Conservation (phyloP, 805 yeast genomes). For the Millerozyma miso region DNA sequence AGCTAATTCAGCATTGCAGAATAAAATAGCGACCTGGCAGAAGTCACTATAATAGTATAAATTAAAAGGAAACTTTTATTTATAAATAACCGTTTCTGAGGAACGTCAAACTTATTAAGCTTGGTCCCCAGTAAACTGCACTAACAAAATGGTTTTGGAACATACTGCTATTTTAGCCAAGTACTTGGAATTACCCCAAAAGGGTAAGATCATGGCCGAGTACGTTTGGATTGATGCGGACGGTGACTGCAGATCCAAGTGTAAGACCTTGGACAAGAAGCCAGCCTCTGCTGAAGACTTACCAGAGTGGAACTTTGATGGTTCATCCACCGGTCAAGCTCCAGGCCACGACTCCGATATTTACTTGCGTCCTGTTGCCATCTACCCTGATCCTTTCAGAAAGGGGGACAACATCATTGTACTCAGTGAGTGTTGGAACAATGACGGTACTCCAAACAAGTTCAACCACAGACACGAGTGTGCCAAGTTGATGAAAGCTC, state of each 20-base stretch:
- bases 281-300: conserved; percentile 76
- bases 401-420: conserved; percentile 96
- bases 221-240: conserved; percentile 97
- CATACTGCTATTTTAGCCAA: conserved; percentile 80
- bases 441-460: conserved; percentile 98
- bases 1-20: background rate
- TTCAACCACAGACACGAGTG: conserved; percentile 97
- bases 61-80: too few species aligned
- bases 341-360: conserved; percentile 97
- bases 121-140: background rate
- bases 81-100: too few species aligned
- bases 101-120: too few species aligned
- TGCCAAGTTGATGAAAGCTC: conserved; percentile 91
- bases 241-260: conserved; percentile 89
- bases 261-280: conserved; percentile 73
- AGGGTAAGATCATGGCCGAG: conserved; percentile 87
- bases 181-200: conserved; percentile 79
- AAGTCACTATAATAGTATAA: too few species aligned
- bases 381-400: conserved; percentile 96
- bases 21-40: background rate
- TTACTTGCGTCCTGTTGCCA: conserved; percentile 92
- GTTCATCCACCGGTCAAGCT: conserved; percentile 97
- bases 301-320: conserved; percentile 99
- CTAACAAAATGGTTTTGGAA: conserved; percentile 36
- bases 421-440: conserved; percentile 94